Evolutionary conservation across 768 basidiomycete species (phyloP).

Genomic region (Daedalea quercina): DNA sequence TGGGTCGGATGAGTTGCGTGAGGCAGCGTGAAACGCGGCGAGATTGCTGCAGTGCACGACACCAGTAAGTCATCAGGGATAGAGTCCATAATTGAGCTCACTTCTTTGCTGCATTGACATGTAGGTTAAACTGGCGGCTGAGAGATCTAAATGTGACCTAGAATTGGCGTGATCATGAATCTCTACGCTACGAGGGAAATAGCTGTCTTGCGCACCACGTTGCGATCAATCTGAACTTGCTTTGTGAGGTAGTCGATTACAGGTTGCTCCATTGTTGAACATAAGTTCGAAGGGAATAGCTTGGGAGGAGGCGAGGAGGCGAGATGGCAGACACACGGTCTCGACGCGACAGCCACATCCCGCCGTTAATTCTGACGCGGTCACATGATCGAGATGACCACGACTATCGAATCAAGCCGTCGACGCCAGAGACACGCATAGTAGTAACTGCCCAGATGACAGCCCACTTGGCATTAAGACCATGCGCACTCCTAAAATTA

Average conservation of each 20-base stretch:
- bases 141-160: constrained; percentile 78
- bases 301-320: background rate
- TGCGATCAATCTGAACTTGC: constrained; percentile 37
- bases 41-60: constrained; percentile 45
- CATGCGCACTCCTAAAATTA: no score
- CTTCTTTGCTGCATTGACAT: constrained; percentile 80
- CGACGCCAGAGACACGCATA: no score
- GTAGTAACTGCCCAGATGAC: no score
- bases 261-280: background rate
- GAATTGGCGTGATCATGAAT: no score
- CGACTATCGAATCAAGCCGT: background rate
- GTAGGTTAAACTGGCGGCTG: constrained; percentile 62
- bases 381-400: background rate
- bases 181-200: background rate
- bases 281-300: background rate
- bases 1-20: constrained; percentile 32
- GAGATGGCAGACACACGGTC: background rate
- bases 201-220: constrained; percentile 27
- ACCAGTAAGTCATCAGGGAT: background rate
- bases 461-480: no score
- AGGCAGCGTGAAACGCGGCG: constrained; percentile 45
- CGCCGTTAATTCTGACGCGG: background rate
- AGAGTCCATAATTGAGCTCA: constrained; percentile 25
- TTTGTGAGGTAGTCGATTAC: constrained; percentile 39
- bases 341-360: background rate